Evolutionary conservation across 2,329 filamentous ascomycete genomes (phyloP).

Genomic region (Ophiocordyceps camponoti-leonardi): DNA sequence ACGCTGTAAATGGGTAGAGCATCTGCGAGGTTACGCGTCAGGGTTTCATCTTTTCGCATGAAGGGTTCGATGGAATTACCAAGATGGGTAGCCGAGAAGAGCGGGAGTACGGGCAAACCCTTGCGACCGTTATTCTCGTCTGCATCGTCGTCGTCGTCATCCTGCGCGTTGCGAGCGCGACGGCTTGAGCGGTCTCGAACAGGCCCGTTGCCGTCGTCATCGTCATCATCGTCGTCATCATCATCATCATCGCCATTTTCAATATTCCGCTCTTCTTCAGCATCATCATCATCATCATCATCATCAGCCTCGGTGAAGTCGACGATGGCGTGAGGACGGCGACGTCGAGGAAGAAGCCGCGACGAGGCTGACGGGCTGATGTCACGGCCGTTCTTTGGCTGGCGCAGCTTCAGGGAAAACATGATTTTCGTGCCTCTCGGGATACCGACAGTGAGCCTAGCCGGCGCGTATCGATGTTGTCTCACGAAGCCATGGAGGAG

Average conservation of each 20-base stretch:
- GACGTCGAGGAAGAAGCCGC: constrained; percentile 10
- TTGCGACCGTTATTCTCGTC: constrained; percentile 17
- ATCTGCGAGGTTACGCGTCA: constrained; percentile 32
- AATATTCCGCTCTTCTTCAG: constrained; percentile 19
- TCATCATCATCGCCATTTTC: constrained; percentile 26
- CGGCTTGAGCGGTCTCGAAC: constrained; percentile 14
- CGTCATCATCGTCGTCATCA: constrained; percentile 28
- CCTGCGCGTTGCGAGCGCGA: constrained; percentile 22
- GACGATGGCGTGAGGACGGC: constrained; percentile 35
- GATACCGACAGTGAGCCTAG: constrained; percentile 6
- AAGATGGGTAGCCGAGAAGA: constrained; percentile 65
- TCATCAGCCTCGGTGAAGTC: constrained; percentile 50
- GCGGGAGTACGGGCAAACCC: constrained; percentile 39
- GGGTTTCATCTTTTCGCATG: background rate
- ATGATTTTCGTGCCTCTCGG: constrained; percentile 9
- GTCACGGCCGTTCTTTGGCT: constrained; percentile 13
- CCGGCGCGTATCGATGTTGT: constrained; percentile 5
- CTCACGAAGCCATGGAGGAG: constrained; percentile 12
- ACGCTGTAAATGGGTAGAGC: constrained; percentile 76
- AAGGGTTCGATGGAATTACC: constrained; percentile 27
- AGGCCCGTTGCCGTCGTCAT: constrained; percentile 17
- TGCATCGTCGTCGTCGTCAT: constrained; percentile 26
- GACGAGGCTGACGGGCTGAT: constrained; percentile 14
- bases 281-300: constrained; percentile 25
- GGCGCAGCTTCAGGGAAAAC: constrained; percentile 20